These are phyloP conservation scores for Sarocladium kiliense DNA, from an alignment of 2,329 filamentous ascomycete genomes.

Conservation along the genomic window DNA sequence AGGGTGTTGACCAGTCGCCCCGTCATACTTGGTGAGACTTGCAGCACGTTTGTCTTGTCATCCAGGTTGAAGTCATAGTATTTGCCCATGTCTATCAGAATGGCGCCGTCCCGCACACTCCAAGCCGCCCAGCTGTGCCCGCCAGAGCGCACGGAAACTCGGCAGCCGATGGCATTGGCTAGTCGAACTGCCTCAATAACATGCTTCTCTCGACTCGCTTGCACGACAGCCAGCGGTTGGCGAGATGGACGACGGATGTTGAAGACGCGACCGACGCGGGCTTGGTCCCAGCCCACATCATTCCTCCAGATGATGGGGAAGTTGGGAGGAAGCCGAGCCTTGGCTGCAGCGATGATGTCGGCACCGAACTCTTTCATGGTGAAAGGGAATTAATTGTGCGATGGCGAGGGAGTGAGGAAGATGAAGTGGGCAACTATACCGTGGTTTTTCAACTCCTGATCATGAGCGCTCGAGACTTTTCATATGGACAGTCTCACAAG, in stretches of 20 bases:
- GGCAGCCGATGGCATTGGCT: constrained; percentile 22
- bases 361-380: constrained; percentile 9
- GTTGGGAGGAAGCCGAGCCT: constrained; percentile 11
- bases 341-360: constrained; percentile 1
- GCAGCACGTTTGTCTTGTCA: constrained; percentile 28
- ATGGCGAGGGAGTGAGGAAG: too few relatives aligned
- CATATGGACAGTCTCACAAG: too few relatives aligned
- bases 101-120: constrained; percentile 41
- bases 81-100: constrained; percentile 32
- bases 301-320: constrained; percentile 20
- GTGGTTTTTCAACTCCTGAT: too few relatives aligned
- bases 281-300: constrained; percentile 18
- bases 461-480: too few relatives aligned
- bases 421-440: too few relatives aligned
- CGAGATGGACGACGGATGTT: constrained; percentile 30
- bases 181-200: constrained; percentile 32
- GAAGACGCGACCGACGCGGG: constrained; percentile 35
- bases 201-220: constrained; percentile 29
- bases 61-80: constrained; percentile 32
- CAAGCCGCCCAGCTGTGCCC: constrained; percentile 46
- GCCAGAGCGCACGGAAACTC: constrained; percentile 41
- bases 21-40: constrained; percentile 42
- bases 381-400: constrained; percentile 1
- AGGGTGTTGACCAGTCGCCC: constrained; percentile 35
- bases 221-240: constrained; percentile 36